Evolutionary conservation across 495 filamentous ascomycete species (phyloP).

Genomic region (Podospora pseudoanserina): DNA sequence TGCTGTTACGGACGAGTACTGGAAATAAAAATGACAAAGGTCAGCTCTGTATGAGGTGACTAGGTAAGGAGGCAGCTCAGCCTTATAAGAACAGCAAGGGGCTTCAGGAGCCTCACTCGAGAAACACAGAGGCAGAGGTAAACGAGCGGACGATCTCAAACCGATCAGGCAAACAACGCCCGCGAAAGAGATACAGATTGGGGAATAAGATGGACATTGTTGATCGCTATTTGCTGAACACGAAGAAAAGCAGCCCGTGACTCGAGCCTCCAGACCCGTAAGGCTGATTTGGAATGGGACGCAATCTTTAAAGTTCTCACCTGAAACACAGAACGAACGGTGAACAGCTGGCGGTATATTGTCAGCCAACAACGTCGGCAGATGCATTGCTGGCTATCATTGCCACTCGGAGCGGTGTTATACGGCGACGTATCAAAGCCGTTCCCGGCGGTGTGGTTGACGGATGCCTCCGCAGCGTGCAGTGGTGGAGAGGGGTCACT

Average conservation of each 20-base stretch:
- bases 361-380: neutral
- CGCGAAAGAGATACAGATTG: neutral
- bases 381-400: neutral
- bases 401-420: neutral
- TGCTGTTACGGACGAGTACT: neutral
- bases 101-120: neutral
- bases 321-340: constrained; percentile 6
- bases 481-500: neutral
- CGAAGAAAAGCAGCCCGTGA: neutral
- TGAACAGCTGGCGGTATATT: neutral
- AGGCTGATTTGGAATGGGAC: neutral
- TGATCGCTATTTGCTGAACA: neutral
- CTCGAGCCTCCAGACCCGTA: neutral
- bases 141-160: neutral
- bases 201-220: neutral
- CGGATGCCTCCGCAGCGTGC: neutral
- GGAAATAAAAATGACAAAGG: too few relatives aligned
- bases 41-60: neutral
- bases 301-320: constrained; percentile 4
- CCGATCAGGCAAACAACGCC: neutral
- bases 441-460: neutral
- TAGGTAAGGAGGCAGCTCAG: neutral
- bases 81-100: neutral
- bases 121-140: neutral
- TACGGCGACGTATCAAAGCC: neutral